Percentiles rank a stretch among this genome's conserved stretches.
These are phyloP conservation scores for Primulina tabacum DNA, from an alignment of 257 asterid genomes.

Conservation along the genomic window DNA sequence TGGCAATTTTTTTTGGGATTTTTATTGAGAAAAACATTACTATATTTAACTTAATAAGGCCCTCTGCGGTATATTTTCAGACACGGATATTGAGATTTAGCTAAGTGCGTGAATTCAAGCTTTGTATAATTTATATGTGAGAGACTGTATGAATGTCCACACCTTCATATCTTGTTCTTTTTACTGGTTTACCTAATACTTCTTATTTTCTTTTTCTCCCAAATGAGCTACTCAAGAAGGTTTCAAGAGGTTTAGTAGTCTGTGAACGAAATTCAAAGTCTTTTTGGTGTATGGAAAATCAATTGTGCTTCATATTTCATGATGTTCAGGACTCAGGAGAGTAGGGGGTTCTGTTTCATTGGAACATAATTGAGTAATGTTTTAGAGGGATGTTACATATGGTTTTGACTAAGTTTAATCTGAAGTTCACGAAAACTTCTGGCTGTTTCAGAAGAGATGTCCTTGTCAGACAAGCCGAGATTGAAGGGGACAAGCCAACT, in stretches of 20 bases:
- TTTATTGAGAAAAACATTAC: not conserved
- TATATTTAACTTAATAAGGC: not conserved
- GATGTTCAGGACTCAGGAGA: not conserved
- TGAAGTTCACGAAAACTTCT: conserved; percentile 18
- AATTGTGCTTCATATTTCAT: too few species aligned
- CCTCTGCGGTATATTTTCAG: not conserved
- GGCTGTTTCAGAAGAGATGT: conserved; percentile 64
- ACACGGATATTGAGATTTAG: not conserved
- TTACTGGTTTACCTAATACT: too few species aligned
- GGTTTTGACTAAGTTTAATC: conserved; percentile 10
- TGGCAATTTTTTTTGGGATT: not conserved
- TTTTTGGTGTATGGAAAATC: too few species aligned
- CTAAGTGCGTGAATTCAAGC: not conserved
- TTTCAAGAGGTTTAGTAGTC: too few species aligned
- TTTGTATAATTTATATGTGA: not conserved
- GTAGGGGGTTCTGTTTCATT: not conserved
- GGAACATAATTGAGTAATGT: not conserved
- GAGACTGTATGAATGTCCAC: not conserved
- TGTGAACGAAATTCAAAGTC: too few species aligned
- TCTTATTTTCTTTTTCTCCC: too few species aligned
- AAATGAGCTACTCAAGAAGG: too few species aligned
- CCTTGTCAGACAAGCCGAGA: conserved; percentile 71
- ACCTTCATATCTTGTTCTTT: too few species aligned
- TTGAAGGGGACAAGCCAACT: conserved; percentile 42
- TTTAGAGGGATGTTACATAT: not conserved